Conservation (phyloP, 2,329 filamentous ascomycete genomes). For the Trichophyton schoenleinii region DNA sequence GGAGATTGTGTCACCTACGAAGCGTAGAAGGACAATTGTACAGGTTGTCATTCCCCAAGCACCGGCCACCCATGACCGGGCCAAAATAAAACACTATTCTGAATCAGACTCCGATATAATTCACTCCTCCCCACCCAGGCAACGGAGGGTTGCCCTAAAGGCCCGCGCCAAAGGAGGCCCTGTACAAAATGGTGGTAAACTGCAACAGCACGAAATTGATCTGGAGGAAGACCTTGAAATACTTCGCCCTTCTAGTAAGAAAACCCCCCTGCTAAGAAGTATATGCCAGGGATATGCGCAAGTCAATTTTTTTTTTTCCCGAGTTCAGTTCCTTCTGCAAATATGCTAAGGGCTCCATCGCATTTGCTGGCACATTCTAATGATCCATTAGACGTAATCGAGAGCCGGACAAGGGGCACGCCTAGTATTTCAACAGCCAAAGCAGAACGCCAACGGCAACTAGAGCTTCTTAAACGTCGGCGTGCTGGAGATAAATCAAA, state of each 20-base stretch:
- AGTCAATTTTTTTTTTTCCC: background rate
- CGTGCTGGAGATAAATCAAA: slow-evolving; percentile 26
- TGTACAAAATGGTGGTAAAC: background rate
- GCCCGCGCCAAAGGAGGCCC: background rate
- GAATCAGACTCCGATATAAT: slow-evolving; percentile 20
- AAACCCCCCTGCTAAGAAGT: background rate
- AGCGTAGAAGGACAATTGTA: slow-evolving; percentile 8
- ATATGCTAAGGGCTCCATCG: background rate
- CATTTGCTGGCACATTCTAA: slow-evolving; percentile 9
- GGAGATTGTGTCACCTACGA: slow-evolving; percentile 8
- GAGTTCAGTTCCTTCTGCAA: background rate
- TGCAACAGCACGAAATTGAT: slow-evolving; percentile 26
- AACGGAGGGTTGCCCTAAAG: slow-evolving; percentile 13
- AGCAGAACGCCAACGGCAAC: slow-evolving; percentile 27
- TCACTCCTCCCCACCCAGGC: slow-evolving; percentile 20
- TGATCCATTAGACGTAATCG: slow-evolving; percentile 22
- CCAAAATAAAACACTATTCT: slow-evolving; percentile 18
- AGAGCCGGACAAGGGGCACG: slow-evolving; percentile 31
- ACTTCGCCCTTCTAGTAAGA: slow-evolving; percentile 32
- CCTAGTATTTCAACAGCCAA: slow-evolving; percentile 28
- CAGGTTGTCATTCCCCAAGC: background rate
- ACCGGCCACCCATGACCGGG: slow-evolving; percentile 11
- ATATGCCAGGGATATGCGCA: background rate
- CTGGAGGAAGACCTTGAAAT: slow-evolving; percentile 35
- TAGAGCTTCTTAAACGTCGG: slow-evolving; percentile 33